Conservation (phyloP, 176 grass and related monocot genomes). For the Aechmea fasciata region DNA sequence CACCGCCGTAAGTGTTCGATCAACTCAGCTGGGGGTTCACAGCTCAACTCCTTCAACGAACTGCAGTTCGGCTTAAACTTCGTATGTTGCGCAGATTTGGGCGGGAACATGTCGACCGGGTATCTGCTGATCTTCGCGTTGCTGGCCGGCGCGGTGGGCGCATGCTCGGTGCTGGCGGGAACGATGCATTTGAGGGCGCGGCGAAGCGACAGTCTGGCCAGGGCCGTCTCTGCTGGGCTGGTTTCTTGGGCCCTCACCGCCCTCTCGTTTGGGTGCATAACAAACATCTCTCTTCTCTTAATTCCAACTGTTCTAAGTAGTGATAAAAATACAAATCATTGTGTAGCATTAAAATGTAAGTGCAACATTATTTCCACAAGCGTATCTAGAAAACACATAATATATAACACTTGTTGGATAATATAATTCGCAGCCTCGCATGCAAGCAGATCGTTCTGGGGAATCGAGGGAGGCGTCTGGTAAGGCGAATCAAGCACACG, state of each 20-base stretch:
- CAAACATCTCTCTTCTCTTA: not conserved
- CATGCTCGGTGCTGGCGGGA: not conserved
- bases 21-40: not conserved
- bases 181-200: not conserved
- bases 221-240: not conserved
- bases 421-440: not conserved
- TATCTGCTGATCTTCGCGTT: conserved; percentile 1
- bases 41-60: too few species aligned
- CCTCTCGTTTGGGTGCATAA: not conserved
- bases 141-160: not conserved
- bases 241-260: not conserved
- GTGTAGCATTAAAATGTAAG: not conserved
- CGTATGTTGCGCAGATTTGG: not conserved
- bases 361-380: not conserved
- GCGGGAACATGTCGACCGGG: not conserved
- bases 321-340: not conserved
- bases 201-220: not conserved
- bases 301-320: not conserved
- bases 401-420: not conserved
- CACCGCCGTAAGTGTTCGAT: not conserved
- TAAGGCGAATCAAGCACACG: not conserved
- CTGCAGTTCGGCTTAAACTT: not conserved
- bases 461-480: not conserved
- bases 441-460: not conserved
- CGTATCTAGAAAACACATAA: not conserved